A percentile compares a stretch with the other conserved stretches of the same genome.
Evolutionary conservation across 305 asterid species (phyloP).

Genomic region (Striga hermonthica): DNA sequence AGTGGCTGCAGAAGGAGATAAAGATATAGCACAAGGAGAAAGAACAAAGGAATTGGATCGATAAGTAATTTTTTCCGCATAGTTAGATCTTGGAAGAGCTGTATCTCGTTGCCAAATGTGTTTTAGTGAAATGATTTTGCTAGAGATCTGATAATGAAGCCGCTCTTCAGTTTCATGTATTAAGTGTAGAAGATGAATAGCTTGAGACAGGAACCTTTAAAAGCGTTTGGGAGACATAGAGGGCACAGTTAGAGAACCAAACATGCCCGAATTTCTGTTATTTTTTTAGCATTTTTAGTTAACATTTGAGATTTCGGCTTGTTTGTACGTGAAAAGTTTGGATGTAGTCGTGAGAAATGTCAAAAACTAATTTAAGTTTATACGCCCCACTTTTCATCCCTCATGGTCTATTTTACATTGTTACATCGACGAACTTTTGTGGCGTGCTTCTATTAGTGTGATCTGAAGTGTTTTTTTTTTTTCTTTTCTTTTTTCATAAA

Average conservation of each 20-base stretch:
- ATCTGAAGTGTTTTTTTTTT: background rate
- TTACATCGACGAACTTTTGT: background rate
- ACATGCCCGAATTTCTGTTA: background rate
- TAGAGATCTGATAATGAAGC: background rate
- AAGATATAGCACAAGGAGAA: background rate
- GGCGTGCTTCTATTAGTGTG: constrained; percentile 22
- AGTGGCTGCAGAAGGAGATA: background rate
- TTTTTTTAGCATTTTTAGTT: background rate
- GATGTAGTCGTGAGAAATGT: constrained; percentile 1
- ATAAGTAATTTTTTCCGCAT: background rate
- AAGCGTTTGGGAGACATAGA: background rate
- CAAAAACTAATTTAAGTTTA: constrained; percentile 2
- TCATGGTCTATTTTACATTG: constrained; percentile 19
- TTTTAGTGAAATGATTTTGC: background rate
- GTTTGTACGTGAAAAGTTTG: constrained; percentile 13
- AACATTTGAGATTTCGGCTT: background rate
- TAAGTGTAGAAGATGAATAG: background rate
- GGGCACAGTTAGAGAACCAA: constrained; percentile 6
- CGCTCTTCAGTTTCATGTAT: background rate
- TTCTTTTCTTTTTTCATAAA: constrained; percentile 9
- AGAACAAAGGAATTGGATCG: background rate
- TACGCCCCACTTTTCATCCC: background rate
- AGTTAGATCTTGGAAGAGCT: background rate
- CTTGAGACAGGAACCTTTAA: constrained; percentile 3
- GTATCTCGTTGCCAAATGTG: background rate